Base-by-base conservation (phyloP, 148 eudicot genomes). In the Diospyros kaki region DNA sequence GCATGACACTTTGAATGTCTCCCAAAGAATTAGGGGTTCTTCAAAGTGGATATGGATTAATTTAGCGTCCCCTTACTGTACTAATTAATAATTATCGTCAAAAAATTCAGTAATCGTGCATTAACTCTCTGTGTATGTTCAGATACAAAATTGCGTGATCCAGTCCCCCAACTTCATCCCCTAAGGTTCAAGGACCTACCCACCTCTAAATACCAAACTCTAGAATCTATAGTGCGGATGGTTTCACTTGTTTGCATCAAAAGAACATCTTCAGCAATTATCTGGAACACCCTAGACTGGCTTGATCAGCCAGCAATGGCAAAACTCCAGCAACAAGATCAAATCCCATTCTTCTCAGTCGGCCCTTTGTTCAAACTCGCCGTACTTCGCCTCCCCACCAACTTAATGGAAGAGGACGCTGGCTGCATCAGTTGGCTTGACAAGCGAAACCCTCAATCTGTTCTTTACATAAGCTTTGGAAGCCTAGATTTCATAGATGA, bases 361-460 rank as follows among this genome's bases (percentile, higher is more conserved):
- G 81, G 74, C 68, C 58, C 69, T 50, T 42, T 77, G n/a, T 66
- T 58, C 69, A 69, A 59, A 52, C 18, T 77, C n/a, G 74, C 51
- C 42, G 28, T 28, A 28, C 28, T 63, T 62, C 28, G 5, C 52
- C 4, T 17, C 69, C 12, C 79, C 39, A 77, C 51, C 8, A 77
- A 74, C 61, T 51, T 77, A 17, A 18, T 77, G 13, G 61, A 60
- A 28, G 61, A 70, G 14, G 79, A 80, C 42, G 41, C 65, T 3
- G 40, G 14, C 44, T 75, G 83, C 66, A 38, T 75, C 10, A 8
- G 50, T 38, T 80, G 83, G 83, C 79, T 76, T 5, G 80, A 79
- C 42, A 67, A 73, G 44, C 68, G 69, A 66, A 46, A 58, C 50
- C 75, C 85, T 9, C 58, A 55, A 0, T 79, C 80, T 1, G 82